Percentiles rank a stretch among this genome's conserved stretches.
phyloP scores from a whole-genome alignment of 495 filamentous ascomycete species.

The Aspergillus biplanus region DNA sequence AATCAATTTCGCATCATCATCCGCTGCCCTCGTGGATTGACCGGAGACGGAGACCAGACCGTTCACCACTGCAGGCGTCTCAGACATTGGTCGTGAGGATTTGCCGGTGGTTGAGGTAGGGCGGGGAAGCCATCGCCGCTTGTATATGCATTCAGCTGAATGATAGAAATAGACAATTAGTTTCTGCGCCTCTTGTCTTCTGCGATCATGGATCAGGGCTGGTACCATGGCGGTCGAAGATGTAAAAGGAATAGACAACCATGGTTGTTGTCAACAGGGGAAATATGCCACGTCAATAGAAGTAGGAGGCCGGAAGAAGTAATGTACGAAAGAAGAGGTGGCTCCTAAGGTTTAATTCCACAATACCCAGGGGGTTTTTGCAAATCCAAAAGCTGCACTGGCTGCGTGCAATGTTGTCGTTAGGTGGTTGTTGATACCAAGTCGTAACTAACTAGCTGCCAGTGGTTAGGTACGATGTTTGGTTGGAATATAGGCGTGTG shows the following conservation, averaged over 20 bases:
- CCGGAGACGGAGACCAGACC: constrained; percentile 35
- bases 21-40: constrained; percentile 59
- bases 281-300: constrained; percentile 7
- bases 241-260: constrained; percentile 97
- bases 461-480: background rate
- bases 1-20: constrained; percentile 94
- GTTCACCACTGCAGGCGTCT: constrained; percentile 36
- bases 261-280: constrained; percentile 49
- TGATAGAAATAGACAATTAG: constrained; percentile 14
- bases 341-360: background rate
- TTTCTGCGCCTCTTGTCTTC: background rate
- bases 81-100: constrained; percentile 38
- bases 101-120: constrained; percentile 49
- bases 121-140: constrained; percentile 70
- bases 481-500: background rate
- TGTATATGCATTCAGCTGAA: constrained; percentile 97
- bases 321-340: background rate
- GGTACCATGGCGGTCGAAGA: constrained; percentile 97
- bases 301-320: background rate
- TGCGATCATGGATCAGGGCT: background rate
- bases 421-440: background rate
- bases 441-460: background rate
- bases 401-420: background rate
- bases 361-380: background rate
- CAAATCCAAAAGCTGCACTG: background rate